phyloP scores from a whole-genome alignment of 352 stramenopile species.

The Ophiocytium majus region DNA sequence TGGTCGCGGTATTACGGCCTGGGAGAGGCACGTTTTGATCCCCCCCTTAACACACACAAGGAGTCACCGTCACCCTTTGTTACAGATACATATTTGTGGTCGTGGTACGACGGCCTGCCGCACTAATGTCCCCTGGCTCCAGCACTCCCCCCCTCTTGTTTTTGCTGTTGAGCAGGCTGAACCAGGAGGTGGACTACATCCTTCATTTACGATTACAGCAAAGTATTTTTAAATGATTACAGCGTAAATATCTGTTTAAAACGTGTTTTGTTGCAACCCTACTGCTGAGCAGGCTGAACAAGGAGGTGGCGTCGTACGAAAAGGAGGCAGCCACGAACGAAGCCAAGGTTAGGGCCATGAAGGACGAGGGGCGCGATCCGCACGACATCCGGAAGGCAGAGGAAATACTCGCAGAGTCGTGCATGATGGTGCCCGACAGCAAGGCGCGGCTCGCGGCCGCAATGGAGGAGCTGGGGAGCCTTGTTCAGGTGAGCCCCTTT shows the following conservation, averaged over 20 bases:
- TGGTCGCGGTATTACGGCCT: too few relatives aligned
- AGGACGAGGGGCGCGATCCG: slow-evolving; percentile 64
- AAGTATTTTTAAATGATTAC: neutral
- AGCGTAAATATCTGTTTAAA: slow-evolving; percentile 3
- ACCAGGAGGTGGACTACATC: neutral
- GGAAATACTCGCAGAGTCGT: slow-evolving; percentile 65
- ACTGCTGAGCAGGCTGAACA: slow-evolving; percentile 62
- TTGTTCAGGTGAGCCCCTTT: slow-evolving; percentile 58
- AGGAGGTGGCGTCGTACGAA: slow-evolving; percentile 71
- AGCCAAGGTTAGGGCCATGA: slow-evolving; percentile 69
- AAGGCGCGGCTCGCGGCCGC: slow-evolving; percentile 60
- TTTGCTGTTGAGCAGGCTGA: too few relatives aligned
- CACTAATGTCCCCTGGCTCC: too few relatives aligned
- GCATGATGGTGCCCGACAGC: slow-evolving; percentile 78
- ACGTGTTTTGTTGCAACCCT: neutral
- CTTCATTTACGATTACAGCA: neutral
- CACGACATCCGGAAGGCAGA: slow-evolving; percentile 77
- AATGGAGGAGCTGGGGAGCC: slow-evolving; percentile 60
- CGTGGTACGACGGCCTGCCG: too few relatives aligned
- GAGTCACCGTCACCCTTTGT: too few relatives aligned
- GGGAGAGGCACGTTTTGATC: too few relatives aligned
- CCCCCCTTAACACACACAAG: too few relatives aligned
- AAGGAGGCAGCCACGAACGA: slow-evolving; percentile 71
- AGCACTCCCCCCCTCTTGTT: too few relatives aligned
- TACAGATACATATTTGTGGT: too few relatives aligned